Percentiles rank a stretch among this genome's conserved stretches.
These are phyloP conservation scores for Wallemia hederae DNA, from an alignment of 1,284 basidiomycete genomes.

Conservation along the genomic window DNA sequence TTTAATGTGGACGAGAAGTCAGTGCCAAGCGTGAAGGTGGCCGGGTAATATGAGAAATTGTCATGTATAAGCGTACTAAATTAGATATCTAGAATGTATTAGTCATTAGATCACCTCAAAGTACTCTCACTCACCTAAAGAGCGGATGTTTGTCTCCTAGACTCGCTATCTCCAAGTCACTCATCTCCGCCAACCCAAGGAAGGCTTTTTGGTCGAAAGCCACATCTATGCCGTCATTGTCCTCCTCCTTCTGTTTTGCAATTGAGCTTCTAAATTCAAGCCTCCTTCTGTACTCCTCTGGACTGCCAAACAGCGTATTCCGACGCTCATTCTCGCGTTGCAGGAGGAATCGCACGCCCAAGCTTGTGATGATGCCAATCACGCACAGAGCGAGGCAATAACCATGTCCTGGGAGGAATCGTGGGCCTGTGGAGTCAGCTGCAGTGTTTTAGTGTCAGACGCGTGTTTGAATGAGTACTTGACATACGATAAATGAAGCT, in stretches of 20 bases:
- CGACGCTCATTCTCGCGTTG: neutral
- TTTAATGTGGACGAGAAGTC: constrained; percentile 57
- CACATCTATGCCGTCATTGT: neutral
- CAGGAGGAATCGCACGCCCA: neutral
- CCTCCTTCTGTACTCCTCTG: neutral
- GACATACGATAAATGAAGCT: neutral
- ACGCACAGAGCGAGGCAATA: neutral
- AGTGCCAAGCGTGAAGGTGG: neutral
- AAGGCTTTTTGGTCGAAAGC: neutral
- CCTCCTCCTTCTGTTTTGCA: neutral
- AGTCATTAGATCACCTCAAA: neutral
- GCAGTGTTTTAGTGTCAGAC: neutral
- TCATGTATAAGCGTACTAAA: too few species aligned
- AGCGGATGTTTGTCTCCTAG: neutral
- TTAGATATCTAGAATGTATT: neutral
- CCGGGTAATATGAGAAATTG: too few species aligned
- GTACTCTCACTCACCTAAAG: neutral
- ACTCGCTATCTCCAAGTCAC: neutral
- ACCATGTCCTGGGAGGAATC: neutral
- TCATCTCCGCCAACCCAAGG: neutral
- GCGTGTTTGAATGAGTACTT: neutral
- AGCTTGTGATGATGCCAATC: neutral
- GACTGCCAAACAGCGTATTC: neutral
- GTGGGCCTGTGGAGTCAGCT: neutral
- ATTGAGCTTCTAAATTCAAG: neutral